These are phyloP conservation scores for Aspergillus sp. DNA, from an alignment of 2,329 filamentous ascomycete genomes.

Conservation along the genomic window DNA sequence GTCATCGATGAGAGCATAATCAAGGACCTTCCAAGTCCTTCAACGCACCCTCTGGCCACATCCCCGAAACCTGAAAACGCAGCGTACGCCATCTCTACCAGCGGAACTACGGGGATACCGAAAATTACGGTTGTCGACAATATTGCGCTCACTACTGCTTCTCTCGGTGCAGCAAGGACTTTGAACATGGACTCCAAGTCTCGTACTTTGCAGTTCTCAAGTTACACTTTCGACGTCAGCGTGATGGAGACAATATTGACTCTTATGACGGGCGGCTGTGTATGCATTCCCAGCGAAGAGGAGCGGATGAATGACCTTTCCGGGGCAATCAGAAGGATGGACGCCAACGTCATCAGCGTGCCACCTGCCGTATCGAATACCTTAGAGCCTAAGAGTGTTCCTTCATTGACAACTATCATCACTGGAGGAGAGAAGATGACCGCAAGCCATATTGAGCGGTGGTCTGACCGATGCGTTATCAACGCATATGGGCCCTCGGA, in stretches of 20 bases:
- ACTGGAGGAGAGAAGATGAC: slow-evolving; percentile 39
- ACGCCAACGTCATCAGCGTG: slow-evolving; percentile 46
- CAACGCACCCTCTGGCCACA: slow-evolving; percentile 8
- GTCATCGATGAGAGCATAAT: slow-evolving; percentile 20
- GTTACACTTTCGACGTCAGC: slow-evolving; percentile 47
- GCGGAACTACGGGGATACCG: slow-evolving; percentile 47
- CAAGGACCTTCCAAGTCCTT: slow-evolving; percentile 15
- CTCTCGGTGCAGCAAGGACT: too few species aligned
- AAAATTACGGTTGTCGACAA: slow-evolving; percentile 57
- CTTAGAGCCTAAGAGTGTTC: slow-evolving; percentile 36
- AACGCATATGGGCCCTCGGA: slow-evolving; percentile 39
- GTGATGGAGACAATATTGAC: slow-evolving; percentile 48
- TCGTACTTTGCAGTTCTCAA: slow-evolving; percentile 51
- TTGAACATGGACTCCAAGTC: slow-evolving; percentile 44
- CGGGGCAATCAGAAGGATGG: slow-evolving; percentile 42
- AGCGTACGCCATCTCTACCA: slow-evolving; percentile 55
- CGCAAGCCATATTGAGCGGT: slow-evolving; percentile 34
- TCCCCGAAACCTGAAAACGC: slow-evolving; percentile 18
- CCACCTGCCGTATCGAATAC: slow-evolving; percentile 54
- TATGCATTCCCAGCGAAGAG: slow-evolving; percentile 48
- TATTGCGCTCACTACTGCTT: slow-evolving; percentile 46
- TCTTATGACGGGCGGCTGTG: slow-evolving; percentile 48
- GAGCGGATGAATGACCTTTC: slow-evolving; percentile 44
- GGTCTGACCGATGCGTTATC: slow-evolving; percentile 38
- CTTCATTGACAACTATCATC: slow-evolving; percentile 35